Conservation (phyloP, 148 eudicot genomes). For the Bassia scoparia region DNA sequence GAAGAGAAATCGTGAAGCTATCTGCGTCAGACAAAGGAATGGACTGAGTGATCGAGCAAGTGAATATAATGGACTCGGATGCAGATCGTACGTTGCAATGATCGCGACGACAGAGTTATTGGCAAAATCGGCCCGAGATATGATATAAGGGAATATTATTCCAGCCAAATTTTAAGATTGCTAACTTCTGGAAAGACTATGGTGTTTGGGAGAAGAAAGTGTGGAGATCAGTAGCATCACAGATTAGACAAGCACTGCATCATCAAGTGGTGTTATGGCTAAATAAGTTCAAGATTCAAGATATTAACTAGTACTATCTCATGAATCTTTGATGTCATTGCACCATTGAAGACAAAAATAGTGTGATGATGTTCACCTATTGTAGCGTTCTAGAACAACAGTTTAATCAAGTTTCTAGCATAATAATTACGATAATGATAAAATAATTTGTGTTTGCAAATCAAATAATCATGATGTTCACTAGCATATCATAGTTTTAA, state of each 20-base stretch:
- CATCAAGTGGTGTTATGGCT: not conserved
- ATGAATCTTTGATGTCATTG: too few species aligned
- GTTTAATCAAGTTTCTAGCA: too few species aligned
- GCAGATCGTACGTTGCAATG: conserved; percentile 47
- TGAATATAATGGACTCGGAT: conserved; percentile 50
- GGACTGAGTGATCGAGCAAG: conserved; percentile 39
- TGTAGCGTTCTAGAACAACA: not conserved
- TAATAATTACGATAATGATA: too few species aligned
- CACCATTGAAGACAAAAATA: not conserved
- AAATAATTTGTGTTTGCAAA: too few species aligned
- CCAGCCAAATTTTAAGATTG: conserved; percentile 41
- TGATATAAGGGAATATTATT: conserved; percentile 45
- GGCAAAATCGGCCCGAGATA: conserved; percentile 28
- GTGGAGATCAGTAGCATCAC: conserved; percentile 49
- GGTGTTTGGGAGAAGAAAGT: conserved; percentile 19
- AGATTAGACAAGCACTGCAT: conserved; percentile 20
- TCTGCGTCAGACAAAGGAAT: conserved; percentile 34
- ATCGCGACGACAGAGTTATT: conserved; percentile 46
- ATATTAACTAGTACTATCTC: not conserved
- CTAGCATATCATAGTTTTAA: too few species aligned
- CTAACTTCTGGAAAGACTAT: conserved; percentile 44
- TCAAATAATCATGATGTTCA: too few species aligned
- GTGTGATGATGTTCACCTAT: conserved; percentile 14
- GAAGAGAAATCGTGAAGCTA: conserved; percentile 40
- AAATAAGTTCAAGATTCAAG: not conserved